Base-by-base conservation (phyloP, 805 yeast species). In the Candida coleopterorum region DNA sequence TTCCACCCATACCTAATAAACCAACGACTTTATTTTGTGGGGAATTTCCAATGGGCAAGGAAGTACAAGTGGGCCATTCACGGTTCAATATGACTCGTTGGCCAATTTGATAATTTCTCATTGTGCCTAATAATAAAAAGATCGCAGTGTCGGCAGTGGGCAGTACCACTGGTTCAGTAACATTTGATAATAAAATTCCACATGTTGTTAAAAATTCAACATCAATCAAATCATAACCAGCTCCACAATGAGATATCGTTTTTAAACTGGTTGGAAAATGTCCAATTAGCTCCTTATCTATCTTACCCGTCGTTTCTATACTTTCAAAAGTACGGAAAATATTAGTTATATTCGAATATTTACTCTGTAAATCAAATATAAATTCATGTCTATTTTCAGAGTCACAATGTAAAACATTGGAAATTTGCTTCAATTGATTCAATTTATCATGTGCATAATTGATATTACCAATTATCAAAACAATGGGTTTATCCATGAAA, bases 1-100 rank as follows among this genome's bases (percentile, higher is more conserved):
- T 86, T 25, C 95, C 94, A 23, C 96, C 96, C 75, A 87, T 71
- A 9, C 96, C 96, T 34, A 83, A 64, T 37, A 87, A 77, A 31
- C 96, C 96, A 14, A 87, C 79, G n/a, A 70, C 70, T 52, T 81
- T 81, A 6, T 85, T 86, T 42, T 69, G 77, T 11, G 94, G 93
- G 50, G 82, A 89, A 50, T 74, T 72, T 4, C 94, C 95, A 30
- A 77, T 58, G 5, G 78, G 72, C 0, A 79, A 72, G 3, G 3
- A 3, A 12, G 15, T 7, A 6, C 6, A 12, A 3, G 56, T 45
- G 9, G 72, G 70, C 90, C 94, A 86, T 39, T 74, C 64, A 16
- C 87, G 88, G 21, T 61, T 55, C 25, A 46, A 43, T 47, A 84
- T 55, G 29, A 64, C 60, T 34, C 70, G 60, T 44, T 75, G 74